Percentiles rank a stretch among this genome's conserved stretches.
Evolutionary conservation across 441 rosid genomes (phyloP).

Genomic region (Erodium moschatum): DNA sequence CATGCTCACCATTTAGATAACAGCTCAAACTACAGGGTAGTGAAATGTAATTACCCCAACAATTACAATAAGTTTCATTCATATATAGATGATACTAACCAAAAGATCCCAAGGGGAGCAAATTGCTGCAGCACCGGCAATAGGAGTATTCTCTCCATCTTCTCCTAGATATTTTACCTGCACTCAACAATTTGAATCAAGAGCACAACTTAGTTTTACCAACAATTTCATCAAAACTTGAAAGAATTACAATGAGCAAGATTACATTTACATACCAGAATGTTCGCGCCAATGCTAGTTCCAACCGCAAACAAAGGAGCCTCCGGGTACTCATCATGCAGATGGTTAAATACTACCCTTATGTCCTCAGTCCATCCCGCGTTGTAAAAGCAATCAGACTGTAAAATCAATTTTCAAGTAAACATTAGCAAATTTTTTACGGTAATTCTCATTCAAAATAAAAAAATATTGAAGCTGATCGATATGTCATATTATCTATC

Average conservation of each 20-base stretch:
- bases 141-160: constrained; percentile 23
- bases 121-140: constrained; percentile 28
- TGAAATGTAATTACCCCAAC: no score
- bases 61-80: neutral
- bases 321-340: constrained; percentile 25
- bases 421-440: no score
- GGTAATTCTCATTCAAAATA: no score
- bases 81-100: constrained; percentile 14
- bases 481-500: no score
- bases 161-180: constrained; percentile 31
- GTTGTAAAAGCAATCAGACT: constrained; percentile 30
- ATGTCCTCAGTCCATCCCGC: constrained; percentile 28
- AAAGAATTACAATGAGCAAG: neutral
- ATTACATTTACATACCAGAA: constrained; percentile 21
- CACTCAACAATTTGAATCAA: neutral
- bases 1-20: neutral
- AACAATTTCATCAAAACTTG: neutral
- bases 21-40: neutral
- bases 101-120: constrained; percentile 29
- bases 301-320: constrained; percentile 26
- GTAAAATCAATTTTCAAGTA: constrained; percentile 1
- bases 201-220: neutral
- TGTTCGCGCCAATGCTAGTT: constrained; percentile 28
- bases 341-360: constrained; percentile 19
- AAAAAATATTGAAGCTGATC: no score